Evolutionary conservation across 192 early-diverging fungal genomes (phyloP).

Genomic region (Coemansia sp.): DNA sequence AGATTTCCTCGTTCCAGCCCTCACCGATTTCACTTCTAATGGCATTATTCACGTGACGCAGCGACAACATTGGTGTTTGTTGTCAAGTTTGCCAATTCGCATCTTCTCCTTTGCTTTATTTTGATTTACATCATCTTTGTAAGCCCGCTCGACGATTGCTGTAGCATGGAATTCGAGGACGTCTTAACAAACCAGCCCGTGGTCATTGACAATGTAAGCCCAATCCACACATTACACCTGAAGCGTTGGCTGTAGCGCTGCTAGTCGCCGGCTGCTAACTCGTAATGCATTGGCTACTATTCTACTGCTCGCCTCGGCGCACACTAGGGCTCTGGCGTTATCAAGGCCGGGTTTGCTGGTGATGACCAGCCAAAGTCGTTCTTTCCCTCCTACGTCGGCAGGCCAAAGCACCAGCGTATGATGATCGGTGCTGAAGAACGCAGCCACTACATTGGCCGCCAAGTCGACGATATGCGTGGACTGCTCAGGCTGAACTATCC

Average conservation of each 20-base stretch:
- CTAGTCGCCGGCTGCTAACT: not conserved
- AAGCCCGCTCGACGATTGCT: not conserved
- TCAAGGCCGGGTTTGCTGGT: slow-evolving; percentile 98
- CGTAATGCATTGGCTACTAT: not conserved
- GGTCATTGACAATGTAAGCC: slow-evolving; percentile 96
- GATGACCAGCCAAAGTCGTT: slow-evolving; percentile 96
- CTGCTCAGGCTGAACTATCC: slow-evolving; percentile 92
- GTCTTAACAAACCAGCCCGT: slow-evolving; percentile 97
- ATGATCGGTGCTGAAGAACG: slow-evolving; percentile 99
- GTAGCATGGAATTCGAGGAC: slow-evolving; percentile 78
- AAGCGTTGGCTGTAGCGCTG: not conserved
- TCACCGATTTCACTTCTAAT: too few relatives aligned
- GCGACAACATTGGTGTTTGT: slow-evolving; percentile 5
- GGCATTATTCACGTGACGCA: too few relatives aligned
- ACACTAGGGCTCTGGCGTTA: slow-evolving; percentile 92
- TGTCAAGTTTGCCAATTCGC: too few relatives aligned
- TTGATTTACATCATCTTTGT: not conserved
- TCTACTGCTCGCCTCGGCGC: not conserved
- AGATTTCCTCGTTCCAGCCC: too few relatives aligned
- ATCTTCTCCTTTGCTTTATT: too few relatives aligned
- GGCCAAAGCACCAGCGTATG: slow-evolving; percentile 93
- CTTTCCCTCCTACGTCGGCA: slow-evolving; percentile 91
- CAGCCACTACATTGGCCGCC: slow-evolving; percentile 91
- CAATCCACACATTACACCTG: not conserved
- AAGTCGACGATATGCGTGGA: slow-evolving; percentile 95